Percentiles rank a stretch among this genome's conserved stretches.
phyloP scores from a whole-genome alignment of 768 basidiomycete genomes.

The Amanita molliuscula region DNA sequence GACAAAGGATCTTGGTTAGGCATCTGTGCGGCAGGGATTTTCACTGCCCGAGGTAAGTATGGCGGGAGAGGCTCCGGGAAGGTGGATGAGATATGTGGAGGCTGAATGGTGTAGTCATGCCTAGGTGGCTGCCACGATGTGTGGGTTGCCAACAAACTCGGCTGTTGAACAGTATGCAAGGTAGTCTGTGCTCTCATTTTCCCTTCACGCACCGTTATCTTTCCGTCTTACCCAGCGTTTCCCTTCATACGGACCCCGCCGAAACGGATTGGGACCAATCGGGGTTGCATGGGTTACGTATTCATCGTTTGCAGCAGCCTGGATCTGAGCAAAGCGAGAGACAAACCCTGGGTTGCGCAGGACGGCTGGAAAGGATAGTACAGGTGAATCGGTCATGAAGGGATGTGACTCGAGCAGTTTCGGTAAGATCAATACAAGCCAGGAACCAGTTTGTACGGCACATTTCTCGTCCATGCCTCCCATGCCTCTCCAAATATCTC shows the following conservation, averaged over 20 bases:
- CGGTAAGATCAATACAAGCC: constrained; percentile 25
- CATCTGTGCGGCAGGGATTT: constrained; percentile 34
- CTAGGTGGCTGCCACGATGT: constrained; percentile 54
- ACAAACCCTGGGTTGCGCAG: constrained; percentile 48
- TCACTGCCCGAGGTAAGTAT: constrained; percentile 53
- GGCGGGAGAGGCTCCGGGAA: constrained; percentile 71
- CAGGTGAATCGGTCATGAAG: constrained; percentile 16
- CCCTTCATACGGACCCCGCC: constrained; percentile 57
- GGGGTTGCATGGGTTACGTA: constrained; percentile 5
- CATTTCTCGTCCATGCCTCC: constrained; percentile 31
- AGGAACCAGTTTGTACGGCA: constrained; percentile 40
- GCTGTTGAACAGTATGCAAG: constrained; percentile 29
- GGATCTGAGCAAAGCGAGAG: constrained; percentile 45
- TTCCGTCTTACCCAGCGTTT: constrained; percentile 70
- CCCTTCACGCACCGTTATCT: constrained; percentile 54
- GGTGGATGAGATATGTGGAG: constrained; percentile 38
- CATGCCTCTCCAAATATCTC: constrained; percentile 30
- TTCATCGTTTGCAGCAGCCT: constrained; percentile 11
- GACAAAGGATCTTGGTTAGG: constrained; percentile 37
- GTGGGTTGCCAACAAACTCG: constrained; percentile 61
- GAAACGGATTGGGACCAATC: constrained; percentile 24
- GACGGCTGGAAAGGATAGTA: constrained; percentile 63
- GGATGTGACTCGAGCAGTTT: neutral
- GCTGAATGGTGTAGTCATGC: constrained; percentile 39
- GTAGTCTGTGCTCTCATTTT: neutral